Base-by-base conservation (phyloP, 495 filamentous ascomycete genomes). In the Penicillium diatomitis region DNA sequence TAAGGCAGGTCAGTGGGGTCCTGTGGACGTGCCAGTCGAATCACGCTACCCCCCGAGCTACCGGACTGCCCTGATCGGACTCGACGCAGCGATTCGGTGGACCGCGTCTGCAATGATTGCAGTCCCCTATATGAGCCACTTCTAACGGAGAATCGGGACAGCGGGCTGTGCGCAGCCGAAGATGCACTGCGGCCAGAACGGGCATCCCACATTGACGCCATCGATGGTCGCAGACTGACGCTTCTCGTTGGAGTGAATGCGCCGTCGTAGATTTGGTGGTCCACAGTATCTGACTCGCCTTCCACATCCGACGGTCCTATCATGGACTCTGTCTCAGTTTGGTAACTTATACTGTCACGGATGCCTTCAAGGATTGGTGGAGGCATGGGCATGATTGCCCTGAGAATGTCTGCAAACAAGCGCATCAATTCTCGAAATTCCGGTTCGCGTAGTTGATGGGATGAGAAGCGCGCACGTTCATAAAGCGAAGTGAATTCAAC, bases 351-450 rank as follows among this genome's bases (percentile, higher is more conserved):
- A 7, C 51, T 63, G 35, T 60, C 64, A 12, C 59, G 59, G 8
- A 70, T 60, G 5, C 70, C 70, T 3, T 75, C 69, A 29, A 81
- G 48, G 4, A 75, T 57, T 0, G 68, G 66, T 2, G 74, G 62
- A 36, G 80, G 71, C 12, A 90, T 64, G 1, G 78, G 74, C 28
- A 70, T 77, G 86, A 97, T 95, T 6, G 77, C 78, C 29, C 80
- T 76, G 28, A 98, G 60, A 4, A 98, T 69, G 33, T 89, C 83
- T 0, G 90, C 81, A 66, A 96, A 95, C n/a, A 86, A 67, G 45
- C 80, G 78, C 90, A 97, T 95, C 47, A 98, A 67, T 4, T 66
- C 63, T n/a, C 86, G 74, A 59, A 98, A 97, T 44, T 88, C 77
- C 0, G 62, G 47, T 55, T 92, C 87, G 8, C 75, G 64, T 5